phyloP scores from a whole-genome alignment of 1,284 basidiomycete species.

The Microstroma glucosiphilum region DNA sequence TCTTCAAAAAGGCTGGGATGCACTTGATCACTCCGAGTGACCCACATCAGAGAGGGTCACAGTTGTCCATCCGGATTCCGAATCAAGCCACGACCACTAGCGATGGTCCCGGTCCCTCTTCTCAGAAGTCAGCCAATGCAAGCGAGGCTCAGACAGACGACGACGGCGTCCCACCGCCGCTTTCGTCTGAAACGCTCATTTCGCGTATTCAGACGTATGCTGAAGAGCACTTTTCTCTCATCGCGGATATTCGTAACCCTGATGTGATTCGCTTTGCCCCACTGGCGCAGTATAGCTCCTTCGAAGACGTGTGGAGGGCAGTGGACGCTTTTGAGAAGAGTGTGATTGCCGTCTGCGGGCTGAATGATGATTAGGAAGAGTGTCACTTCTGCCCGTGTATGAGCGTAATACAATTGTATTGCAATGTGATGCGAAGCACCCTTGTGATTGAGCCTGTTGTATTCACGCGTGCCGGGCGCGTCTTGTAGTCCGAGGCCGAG shows the following conservation, averaged over 20 bases:
- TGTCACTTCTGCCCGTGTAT: too few relatives aligned
- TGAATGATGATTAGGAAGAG: not conserved
- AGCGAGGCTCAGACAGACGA: slow-evolving; percentile 8
- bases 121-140: not conserved
- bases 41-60: slow-evolving; percentile 34
- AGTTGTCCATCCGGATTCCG: slow-evolving; percentile 40
- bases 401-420: too few relatives aligned
- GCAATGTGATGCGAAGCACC: too few relatives aligned
- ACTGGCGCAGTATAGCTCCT: slow-evolving; percentile 40
- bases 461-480: too few relatives aligned
- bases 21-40: slow-evolving; percentile 36
- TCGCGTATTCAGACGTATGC: slow-evolving; percentile 31
- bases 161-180: slow-evolving; percentile 31
- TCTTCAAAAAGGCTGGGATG: slow-evolving; percentile 19
- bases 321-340: slow-evolving; percentile 30
- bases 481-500: too few relatives aligned
- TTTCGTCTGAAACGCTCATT: slow-evolving; percentile 25
- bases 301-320: slow-evolving; percentile 37
- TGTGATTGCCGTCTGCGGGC: slow-evolving; percentile 20
- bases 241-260: slow-evolving; percentile 40
- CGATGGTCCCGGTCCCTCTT: slow-evolving; percentile 4
- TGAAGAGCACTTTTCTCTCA: slow-evolving; percentile 33
- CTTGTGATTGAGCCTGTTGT: too few relatives aligned
- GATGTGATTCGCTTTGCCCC: slow-evolving; percentile 46
- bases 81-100: slow-evolving; percentile 8